These are phyloP conservation scores for Amanita rubescens DNA, from an alignment of 768 basidiomycete species.

Conservation along the genomic window DNA sequence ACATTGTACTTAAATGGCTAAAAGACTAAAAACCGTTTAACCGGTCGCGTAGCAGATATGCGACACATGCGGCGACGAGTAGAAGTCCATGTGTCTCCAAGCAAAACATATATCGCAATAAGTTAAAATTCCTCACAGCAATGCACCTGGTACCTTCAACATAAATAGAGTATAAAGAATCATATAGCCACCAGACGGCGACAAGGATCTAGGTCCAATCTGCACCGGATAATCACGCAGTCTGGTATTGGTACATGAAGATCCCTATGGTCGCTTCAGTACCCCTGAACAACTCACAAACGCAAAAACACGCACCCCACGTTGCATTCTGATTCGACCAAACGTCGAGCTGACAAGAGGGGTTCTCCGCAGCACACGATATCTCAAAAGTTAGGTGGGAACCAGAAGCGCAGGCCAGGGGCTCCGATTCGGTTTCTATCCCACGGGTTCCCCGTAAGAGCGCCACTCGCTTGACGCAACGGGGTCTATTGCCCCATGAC, in stretches of 20 bases:
- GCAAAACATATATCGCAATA: no score
- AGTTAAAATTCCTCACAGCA: no score
- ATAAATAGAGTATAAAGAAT: no score
- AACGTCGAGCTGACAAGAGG: constrained; percentile 3
- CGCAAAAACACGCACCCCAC: background rate
- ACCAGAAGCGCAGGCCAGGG: background rate
- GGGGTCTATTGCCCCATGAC: background rate
- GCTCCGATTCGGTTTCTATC: background rate
- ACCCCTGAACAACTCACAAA: background rate
- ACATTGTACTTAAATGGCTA: no score
- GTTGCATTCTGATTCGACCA: constrained; percentile 3
- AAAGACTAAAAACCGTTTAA: no score
- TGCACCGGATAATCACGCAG: background rate
- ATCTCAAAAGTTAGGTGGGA: constrained; percentile 7
- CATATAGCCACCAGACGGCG: no score
- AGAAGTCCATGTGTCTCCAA: no score
- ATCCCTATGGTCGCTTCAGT: background rate
- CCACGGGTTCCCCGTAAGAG: background rate
- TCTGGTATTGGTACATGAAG: background rate
- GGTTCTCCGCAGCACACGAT: constrained; percentile 5
- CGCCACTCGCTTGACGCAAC: background rate
- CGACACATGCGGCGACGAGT: no score
- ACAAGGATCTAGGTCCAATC: no score
- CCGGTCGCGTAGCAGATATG: no score
- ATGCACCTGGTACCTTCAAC: no score